A percentile compares a stretch with the other conserved stretches of the same genome.
Evolutionary conservation across 2,329 filamentous ascomycete species (phyloP).

Genomic region (Fusarium keratoplasticum): DNA sequence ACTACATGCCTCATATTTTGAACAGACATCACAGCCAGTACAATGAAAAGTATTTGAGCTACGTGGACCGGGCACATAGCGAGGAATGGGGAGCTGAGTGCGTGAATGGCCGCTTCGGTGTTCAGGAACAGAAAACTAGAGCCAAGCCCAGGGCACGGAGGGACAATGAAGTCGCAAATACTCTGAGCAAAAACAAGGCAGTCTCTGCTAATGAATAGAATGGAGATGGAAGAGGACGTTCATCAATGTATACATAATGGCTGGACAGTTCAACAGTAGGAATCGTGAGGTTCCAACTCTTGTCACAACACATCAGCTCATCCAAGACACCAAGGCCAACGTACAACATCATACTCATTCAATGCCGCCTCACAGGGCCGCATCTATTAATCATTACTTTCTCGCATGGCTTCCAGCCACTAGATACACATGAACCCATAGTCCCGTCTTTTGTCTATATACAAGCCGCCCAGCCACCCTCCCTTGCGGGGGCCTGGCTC

Average conservation of each 20-base stretch:
- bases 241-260: background rate
- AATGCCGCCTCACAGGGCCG: constrained; percentile 22
- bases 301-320: background rate
- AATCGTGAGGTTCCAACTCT: background rate
- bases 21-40: background rate
- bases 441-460: constrained; percentile 14
- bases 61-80: background rate
- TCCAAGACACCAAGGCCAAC: background rate
- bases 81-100: background rate
- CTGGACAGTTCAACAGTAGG: background rate
- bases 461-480: background rate
- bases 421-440: constrained; percentile 22
- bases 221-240: background rate
- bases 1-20: background rate
- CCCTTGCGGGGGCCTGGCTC: background rate
- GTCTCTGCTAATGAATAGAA: background rate
- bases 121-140: background rate
- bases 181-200: background rate
- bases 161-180: background rate
- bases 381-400: constrained; percentile 46
- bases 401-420: constrained; percentile 20
- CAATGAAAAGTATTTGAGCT: background rate
- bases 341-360: constrained; percentile 5
- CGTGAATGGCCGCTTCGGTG: background rate
- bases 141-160: background rate